Conservation (phyloP, 257 asterid species). For the Fraxinus quadrangulata region DNA sequence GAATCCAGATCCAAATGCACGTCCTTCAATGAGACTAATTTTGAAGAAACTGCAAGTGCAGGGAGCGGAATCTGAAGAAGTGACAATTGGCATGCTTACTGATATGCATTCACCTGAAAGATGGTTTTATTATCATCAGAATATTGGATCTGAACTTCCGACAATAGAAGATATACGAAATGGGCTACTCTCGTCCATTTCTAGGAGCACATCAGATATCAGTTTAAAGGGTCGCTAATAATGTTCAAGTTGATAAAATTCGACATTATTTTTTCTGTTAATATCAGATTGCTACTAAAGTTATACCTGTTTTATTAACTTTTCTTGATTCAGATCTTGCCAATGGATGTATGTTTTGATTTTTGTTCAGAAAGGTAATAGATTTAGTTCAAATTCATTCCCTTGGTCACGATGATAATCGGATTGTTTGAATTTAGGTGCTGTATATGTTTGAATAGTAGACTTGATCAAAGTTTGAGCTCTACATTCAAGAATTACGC, state of each 20-base stretch:
- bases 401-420: background rate
- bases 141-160: conserved; percentile 34
- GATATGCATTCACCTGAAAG: conserved; percentile 2
- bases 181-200: conserved; percentile 38
- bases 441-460: background rate
- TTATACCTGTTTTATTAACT: background rate
- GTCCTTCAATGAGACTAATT: conserved; percentile 69
- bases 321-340: background rate
- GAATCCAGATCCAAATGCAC: conserved; percentile 41
- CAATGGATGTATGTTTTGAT: background rate
- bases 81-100: background rate
- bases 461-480: background rate
- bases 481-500: background rate
- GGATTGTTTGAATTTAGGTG: background rate
- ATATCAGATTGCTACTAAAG: background rate
- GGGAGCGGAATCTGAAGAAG: conserved; percentile 30
- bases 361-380: background rate
- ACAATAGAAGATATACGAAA: conserved; percentile 43
- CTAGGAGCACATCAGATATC: conserved; percentile 19
- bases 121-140: conserved; percentile 25
- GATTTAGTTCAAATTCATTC: background rate
- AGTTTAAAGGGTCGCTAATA: background rate
- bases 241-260: background rate
- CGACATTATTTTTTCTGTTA: background rate
- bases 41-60: conserved; percentile 22